Evolutionary conservation across 352 stramenopile species (phyloP).

Genomic region (Globisporangium middletonii): DNA sequence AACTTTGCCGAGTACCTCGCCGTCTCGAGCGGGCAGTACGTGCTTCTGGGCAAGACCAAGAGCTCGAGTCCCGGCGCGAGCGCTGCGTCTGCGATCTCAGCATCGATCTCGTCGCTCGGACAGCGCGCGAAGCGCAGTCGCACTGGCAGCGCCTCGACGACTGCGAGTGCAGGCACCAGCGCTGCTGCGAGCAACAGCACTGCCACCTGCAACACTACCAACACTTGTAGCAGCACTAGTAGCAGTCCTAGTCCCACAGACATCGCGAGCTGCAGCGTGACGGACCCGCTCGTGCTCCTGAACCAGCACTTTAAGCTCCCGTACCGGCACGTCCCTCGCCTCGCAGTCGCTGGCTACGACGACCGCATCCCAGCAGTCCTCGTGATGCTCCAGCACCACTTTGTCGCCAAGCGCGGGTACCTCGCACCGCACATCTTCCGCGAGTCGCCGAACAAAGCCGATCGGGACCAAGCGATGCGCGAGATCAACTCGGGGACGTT

Average conservation of each 20-base stretch:
- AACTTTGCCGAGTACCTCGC: slow-evolving; percentile 77
- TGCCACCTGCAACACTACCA: neutral
- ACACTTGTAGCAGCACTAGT: too few species aligned
- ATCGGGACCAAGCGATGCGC: slow-evolving; percentile 74
- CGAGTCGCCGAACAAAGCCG: slow-evolving; percentile 81
- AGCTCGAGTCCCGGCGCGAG: neutral
- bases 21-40: slow-evolving; percentile 10
- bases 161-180: slow-evolving; percentile 2
- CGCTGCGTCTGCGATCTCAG: slow-evolving; percentile 9
- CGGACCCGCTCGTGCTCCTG: slow-evolving; percentile 42
- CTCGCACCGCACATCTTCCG: slow-evolving; percentile 81
- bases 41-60: slow-evolving; percentile 1
- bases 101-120: slow-evolving; percentile 6
- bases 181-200: slow-evolving; percentile 8
- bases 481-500: slow-evolving; percentile 84
- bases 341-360: slow-evolving; percentile 56
- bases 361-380: slow-evolving; percentile 82
- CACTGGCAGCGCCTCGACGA: slow-evolving; percentile 33
- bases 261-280: neutral
- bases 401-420: slow-evolving; percentile 60
- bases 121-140: slow-evolving; percentile 26
- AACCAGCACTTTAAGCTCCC: slow-evolving; percentile 86
- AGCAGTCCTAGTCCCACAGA: too few species aligned
- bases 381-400: slow-evolving; percentile 82
- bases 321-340: slow-evolving; percentile 64